A percentile compares a stretch with the other conserved stretches of the same genome.
These are phyloP conservation scores for Diplotaxis tenuifolia DNA, from an alignment of 345 rosid genomes.

Conservation along the genomic window DNA sequence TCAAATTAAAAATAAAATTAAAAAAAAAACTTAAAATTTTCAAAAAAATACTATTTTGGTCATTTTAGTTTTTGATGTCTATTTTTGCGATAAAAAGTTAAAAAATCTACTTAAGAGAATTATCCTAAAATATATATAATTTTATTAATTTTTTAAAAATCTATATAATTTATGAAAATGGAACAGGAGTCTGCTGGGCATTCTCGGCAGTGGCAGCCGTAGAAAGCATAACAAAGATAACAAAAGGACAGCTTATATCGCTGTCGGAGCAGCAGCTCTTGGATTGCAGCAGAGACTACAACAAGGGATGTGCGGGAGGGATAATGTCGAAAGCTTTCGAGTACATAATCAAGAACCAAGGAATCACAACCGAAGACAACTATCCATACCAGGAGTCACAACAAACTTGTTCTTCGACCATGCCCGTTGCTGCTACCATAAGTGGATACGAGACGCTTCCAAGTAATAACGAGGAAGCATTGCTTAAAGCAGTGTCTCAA, in stretches of 20 bases:
- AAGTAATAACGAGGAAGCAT: neutral
- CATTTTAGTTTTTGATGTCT: too few relatives aligned
- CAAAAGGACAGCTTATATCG: neutral
- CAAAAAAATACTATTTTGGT: too few relatives aligned
- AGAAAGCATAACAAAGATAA: neutral
- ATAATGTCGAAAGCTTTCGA: neutral
- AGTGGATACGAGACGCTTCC: constrained; percentile 24
- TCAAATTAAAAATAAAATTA: too few relatives aligned
- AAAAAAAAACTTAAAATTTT: too few relatives aligned
- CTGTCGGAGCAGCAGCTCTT: neutral
- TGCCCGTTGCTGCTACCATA: constrained; percentile 14
- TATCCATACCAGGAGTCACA: neutral
- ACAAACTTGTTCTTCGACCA: constrained; percentile 36
- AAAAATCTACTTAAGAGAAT: too few relatives aligned
- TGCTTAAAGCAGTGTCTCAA: constrained; percentile 17
- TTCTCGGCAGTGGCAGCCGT: neutral
- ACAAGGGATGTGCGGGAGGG: neutral
- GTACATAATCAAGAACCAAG: neutral
- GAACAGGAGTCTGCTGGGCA: neutral
- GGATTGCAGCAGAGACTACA: neutral
- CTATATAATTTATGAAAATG: neutral
- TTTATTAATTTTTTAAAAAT: too few relatives aligned
- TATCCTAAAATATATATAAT: too few relatives aligned
- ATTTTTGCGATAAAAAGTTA: too few relatives aligned
- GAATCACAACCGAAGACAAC: neutral